Evolutionary conservation across 306 rosid species (phyloP), one percentile per base, ranked within the genome.

Genomic region (Trifolium pratense): DNA sequence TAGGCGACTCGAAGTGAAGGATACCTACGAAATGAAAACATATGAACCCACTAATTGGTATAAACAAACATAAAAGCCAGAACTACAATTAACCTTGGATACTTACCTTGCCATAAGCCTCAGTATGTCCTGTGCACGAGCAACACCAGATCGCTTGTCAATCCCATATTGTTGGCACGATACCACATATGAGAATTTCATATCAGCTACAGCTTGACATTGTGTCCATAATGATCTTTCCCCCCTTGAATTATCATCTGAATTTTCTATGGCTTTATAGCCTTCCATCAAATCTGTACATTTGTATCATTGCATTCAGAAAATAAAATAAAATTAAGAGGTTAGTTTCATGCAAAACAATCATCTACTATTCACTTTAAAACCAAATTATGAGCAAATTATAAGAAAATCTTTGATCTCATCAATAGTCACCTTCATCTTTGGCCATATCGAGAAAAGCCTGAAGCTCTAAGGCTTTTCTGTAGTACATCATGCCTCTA

Each of bases 1-100:
- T 89, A 94, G 51, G 98, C 98, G 66, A 94, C 98, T 62, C 96
- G 92, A 75, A 94, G 88, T 23, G 98, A 94, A 70, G 98, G 98
- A 73, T 94, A 88, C 66, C 98, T 94, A 83, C 84, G 76, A 78
- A 66, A 74, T 10, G 46, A 62, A 68, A 73, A 71, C 17, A 82
- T 23, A 48, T 18, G 11, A 67, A 73, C 42, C 58, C 73, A 37
- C 34, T 37, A 32, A 75, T 25, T 49, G 15, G 42, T 52, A 31
- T 18, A 40, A 21, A 31, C 15, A 64, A 17, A 58, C 36, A 32
- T 49, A 31, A 66, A 16, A 49, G 66, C 4, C 14, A n/a, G 59
- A 11, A 23, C 49, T 61, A 18, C 16, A 43, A 18, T 31, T 43
- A 66, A 65, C 68, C 46, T 67, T 26, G 7, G 67, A 65, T 17